A percentile compares a stretch with the other conserved stretches of the same genome.
Conservation (phyloP, 176 grass and related monocot genomes). For the Paspalum notatum region DNA sequence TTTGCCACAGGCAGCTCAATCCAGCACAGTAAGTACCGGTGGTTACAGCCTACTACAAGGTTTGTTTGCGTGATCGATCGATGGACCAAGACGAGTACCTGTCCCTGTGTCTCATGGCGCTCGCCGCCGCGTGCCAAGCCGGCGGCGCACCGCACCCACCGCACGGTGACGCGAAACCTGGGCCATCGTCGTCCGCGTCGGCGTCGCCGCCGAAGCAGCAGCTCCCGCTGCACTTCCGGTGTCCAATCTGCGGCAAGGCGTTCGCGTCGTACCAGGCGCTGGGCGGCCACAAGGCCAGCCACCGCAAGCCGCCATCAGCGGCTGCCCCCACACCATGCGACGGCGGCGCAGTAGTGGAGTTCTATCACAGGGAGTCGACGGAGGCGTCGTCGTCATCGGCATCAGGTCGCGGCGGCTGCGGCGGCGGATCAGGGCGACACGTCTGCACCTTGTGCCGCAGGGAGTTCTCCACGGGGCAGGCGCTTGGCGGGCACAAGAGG, state of each 20-base stretch:
- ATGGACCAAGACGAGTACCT: slow-evolving; percentile 34
- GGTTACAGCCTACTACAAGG: not conserved
- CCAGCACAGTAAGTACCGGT: not conserved
- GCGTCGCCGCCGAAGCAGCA: not conserved
- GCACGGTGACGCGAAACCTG: not conserved
- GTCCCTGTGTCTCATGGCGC: slow-evolving; percentile 29
- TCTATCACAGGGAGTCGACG: not conserved
- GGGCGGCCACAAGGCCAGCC: slow-evolving; percentile 74
- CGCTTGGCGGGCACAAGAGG: slow-evolving; percentile 78
- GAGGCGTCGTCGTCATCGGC: not conserved
- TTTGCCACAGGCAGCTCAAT: not conserved
- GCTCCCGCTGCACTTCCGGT: slow-evolving; percentile 40
- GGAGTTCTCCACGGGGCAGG: slow-evolving; percentile 61
- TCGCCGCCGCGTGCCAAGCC: slow-evolving; percentile 22
- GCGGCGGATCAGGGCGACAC: slow-evolving; percentile 15
- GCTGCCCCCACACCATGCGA: not conserved
- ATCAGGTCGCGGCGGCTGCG: not conserved
- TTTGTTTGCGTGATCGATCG: not conserved
- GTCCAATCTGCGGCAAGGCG: slow-evolving; percentile 55
- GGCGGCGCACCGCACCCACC: not conserved
- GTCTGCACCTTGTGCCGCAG: slow-evolving; percentile 58
- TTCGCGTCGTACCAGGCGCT: slow-evolving; percentile 74
- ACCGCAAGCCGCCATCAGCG: slow-evolving; percentile 31
- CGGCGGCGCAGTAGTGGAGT: not conserved
- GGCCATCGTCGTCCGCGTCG: not conserved